Base-by-base conservation (phyloP, 2,329 filamentous ascomycete genomes). In the Colletotrichum abscissum region DNA sequence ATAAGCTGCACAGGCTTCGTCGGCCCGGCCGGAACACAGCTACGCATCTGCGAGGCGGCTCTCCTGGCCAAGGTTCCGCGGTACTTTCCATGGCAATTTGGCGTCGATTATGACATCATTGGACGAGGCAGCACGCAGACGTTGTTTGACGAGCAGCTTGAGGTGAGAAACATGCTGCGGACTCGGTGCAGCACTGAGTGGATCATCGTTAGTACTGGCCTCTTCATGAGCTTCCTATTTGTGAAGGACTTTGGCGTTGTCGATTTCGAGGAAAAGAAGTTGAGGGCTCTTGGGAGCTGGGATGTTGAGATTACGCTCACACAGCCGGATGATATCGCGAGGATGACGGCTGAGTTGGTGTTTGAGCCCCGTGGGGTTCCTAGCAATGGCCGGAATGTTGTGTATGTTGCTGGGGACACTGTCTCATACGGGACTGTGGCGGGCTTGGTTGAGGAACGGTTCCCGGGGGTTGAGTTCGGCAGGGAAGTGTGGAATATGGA, bases 41-140 rank as follows among this genome's bases (percentile, higher is more conserved):
- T 85, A 1, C 92, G 92, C 76, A 82, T 94, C 22, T 81, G 88
- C 0, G 77, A 83, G 12, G 91, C 92, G 0, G 88, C 87, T 0
- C 80, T 94, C 0, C 79, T 81, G 12, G 90, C 88, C 0, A 80
- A 82, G 0, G 86, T 88, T 0, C 76, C 81, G 16, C 82, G 88
- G 0, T 94, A 88, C 78, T 86, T 94, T 22, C 92, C 92, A 0
- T 94, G 92, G 92, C 92, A 94, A 79, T 94, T 92, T 79, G 92
- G 92, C 1, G 89, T 93, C 28, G 91, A 94, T 78, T 94, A 94
- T 80, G 92, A 94, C 69, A 79, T 83, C 33, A 89, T 93, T 19
- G 91, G 91, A 0, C 79, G 83, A 0, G 88, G 88, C 0, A 89
- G 88, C 30, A 84, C 88, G 56, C 91, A 93, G 80, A 88, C 90